Base-by-base conservation (phyloP, 257 asterid genomes). In the Solanum medicagineum region DNA sequence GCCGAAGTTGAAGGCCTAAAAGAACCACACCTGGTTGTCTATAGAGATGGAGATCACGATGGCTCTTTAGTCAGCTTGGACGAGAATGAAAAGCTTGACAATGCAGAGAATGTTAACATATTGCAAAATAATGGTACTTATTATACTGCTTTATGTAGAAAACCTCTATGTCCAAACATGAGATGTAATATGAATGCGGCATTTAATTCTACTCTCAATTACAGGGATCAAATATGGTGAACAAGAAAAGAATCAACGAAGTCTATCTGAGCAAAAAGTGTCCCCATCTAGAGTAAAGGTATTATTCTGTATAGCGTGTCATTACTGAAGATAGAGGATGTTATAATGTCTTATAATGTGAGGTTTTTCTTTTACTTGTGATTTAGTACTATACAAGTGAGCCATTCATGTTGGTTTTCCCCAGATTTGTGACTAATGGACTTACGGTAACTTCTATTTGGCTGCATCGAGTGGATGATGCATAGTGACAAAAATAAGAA, bases 11-110 rank as follows among this genome's bases (percentile, higher is more conserved):
- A 88, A 87, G 91, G 85, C 71, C 87, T 92, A 87, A 92, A 88
- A 89, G 99, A 90, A 89, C 98, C 97, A 80, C 83, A 81, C 7
- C 85, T 77, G 86, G 89, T 83, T 90, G 95, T 97, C 86, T 97
- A 91, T 90, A 92, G 89, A 92, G 96, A 94, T 77, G 89, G 89
- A 75, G 85, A 87, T 53, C 84, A 90, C 36, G 36, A 32, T 70
- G 87, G 85, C 47, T 88, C 95, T 80, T 85, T 85, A 47, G 89
- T 83, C 90, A 86, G 89, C 85, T 77, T 56, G 87, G 87, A 65
- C 51, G 89, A 86, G 88, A 88, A 80, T 84, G 82, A 70, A 75
- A 90, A 54, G 84, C 55, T 55, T 66, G 88, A 74, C 84, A 91
- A 88, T 87, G 89, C 92, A 84, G 84, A 83, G 55, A 87, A 69